These are phyloP conservation scores for Golubevia sp. DNA, from an alignment of 1,284 basidiomycete genomes.

Conservation along the genomic window DNA sequence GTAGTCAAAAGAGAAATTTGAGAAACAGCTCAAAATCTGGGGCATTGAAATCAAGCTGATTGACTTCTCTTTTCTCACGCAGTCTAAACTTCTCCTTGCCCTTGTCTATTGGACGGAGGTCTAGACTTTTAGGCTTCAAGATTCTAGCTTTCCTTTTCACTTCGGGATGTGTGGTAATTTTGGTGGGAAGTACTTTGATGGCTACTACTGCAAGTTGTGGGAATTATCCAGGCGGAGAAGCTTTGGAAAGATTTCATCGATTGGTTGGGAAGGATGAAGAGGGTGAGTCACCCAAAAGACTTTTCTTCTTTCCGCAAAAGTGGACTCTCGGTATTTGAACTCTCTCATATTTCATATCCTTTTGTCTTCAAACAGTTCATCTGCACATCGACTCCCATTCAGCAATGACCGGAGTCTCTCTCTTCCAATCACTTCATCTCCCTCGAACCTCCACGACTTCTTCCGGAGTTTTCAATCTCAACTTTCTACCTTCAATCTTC, in stretches of 20 bases:
- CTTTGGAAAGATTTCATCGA: conserved; percentile 71
- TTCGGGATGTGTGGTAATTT: conserved; percentile 8
- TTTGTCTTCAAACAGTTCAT: background rate
- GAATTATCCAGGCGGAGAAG: conserved; percentile 90
- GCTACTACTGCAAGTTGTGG: conserved; percentile 69
- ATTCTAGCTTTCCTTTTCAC: background rate
- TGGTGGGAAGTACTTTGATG: conserved; percentile 21
- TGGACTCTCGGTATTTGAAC: no score
- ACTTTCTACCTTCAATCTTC: no score
- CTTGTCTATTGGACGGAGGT: no score
- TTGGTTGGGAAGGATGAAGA: conserved; percentile 5
- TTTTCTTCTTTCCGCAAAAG: background rate
- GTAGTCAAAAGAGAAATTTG: background rate
- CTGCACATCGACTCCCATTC: conserved; percentile 78
- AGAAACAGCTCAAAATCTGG: background rate
- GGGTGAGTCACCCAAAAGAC: background rate
- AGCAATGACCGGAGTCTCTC: conserved; percentile 85
- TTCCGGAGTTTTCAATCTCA: no score
- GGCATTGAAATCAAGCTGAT: conserved; percentile 1
- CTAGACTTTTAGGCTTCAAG: background rate
- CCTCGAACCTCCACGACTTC: background rate
- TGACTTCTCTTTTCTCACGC: background rate
- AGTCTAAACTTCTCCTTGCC: background rate
- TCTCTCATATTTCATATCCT: background rate
- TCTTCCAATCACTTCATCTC: conserved; percentile 76